phyloP scores from a whole-genome alignment of 495 filamentous ascomycete genomes.

The Cairneyella variabilis region DNA sequence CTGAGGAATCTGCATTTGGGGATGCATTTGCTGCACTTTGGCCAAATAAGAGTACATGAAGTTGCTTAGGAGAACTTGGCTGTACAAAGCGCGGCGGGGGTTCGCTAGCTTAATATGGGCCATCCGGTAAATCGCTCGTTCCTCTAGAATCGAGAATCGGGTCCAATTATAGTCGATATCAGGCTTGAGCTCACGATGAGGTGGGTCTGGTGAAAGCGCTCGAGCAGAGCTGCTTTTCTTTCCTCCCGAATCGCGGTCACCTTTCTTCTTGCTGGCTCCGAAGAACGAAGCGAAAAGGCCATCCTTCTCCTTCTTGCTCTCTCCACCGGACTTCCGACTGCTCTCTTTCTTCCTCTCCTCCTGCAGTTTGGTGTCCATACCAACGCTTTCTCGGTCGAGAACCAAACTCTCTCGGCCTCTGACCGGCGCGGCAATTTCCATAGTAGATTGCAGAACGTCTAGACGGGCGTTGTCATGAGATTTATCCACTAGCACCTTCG shows the following conservation, averaged over 20 bases:
- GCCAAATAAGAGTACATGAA: slow-evolving; percentile 99
- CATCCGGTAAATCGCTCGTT: slow-evolving; percentile 97
- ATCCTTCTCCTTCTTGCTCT: slow-evolving; percentile 84
- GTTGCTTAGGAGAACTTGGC: slow-evolving; percentile 95
- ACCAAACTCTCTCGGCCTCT: slow-evolving; percentile 81
- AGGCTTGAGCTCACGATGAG: slow-evolving; percentile 64
- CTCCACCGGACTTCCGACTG: slow-evolving; percentile 62
- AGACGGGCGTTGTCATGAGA: slow-evolving; percentile 71
- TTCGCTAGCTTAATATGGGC: slow-evolving; percentile 99
- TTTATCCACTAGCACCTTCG: slow-evolving; percentile 48
- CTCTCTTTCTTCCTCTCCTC: slow-evolving; percentile 84
- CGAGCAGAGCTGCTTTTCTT: slow-evolving; percentile 73
- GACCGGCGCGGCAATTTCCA: slow-evolving; percentile 51
- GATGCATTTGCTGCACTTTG: slow-evolving; percentile 98
- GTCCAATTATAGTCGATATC: slow-evolving; percentile 96
- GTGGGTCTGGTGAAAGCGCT: slow-evolving; percentile 77
- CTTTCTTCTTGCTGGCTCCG: slow-evolving; percentile 79
- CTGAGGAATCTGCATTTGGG: slow-evolving; percentile 75
- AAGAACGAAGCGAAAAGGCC: slow-evolving; percentile 88
- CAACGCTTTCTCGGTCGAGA: slow-evolving; percentile 69
- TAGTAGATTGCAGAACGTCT: slow-evolving; percentile 78
- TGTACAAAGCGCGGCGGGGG: slow-evolving; percentile 84
- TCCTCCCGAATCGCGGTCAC: slow-evolving; percentile 56
- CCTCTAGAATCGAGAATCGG: slow-evolving; percentile 90
- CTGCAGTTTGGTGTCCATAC: slow-evolving; percentile 63